Percentiles rank a stretch among this genome's conserved stretches.
These are phyloP conservation scores for Diplogelasinospora grovesii DNA, from an alignment of 495 filamentous ascomycete genomes.

Conservation along the genomic window DNA sequence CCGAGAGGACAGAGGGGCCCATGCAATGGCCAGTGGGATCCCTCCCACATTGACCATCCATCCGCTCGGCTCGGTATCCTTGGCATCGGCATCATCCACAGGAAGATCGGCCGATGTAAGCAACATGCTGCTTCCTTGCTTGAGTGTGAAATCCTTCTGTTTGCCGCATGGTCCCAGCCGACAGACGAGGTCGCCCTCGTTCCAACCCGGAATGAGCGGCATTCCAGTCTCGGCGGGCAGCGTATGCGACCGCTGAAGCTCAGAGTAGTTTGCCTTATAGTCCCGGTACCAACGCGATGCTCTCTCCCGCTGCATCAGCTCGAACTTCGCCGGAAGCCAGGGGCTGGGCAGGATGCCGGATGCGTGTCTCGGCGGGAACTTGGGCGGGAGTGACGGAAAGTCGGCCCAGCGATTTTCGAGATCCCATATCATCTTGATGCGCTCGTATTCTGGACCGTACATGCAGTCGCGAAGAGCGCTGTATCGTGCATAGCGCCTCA, in stretches of 20 bases:
- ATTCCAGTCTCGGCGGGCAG: conserved; percentile 18
- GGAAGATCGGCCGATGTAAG: conserved; percentile 17
- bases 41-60: conserved; percentile 42
- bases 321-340: conserved; percentile 32
- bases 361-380: conserved; percentile 15
- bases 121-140: conserved; percentile 22
- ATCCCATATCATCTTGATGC: conserved; percentile 32
- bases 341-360: conserved; percentile 29
- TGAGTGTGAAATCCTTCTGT: conserved; percentile 29
- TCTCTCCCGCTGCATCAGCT: conserved; percentile 18
- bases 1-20: conserved; percentile 31
- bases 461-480: conserved; percentile 34
- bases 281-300: conserved; percentile 27
- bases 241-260: conserved; percentile 16
- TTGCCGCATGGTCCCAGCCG: conserved; percentile 31
- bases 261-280: conserved; percentile 10
- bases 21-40: conserved; percentile 36
- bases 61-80: conserved; percentile 21
- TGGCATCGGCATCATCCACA: conserved; percentile 7
- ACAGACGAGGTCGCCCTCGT: conserved; percentile 24
- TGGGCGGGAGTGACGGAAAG: conserved; percentile 33
- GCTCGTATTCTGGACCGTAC: conserved; percentile 35
- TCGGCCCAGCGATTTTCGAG: conserved; percentile 34
- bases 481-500: conserved; percentile 39
- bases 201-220: conserved; percentile 24